Evolutionary conservation across 2,329 filamentous ascomycete species (phyloP).

Genomic region (Hypoxylon sp.): DNA sequence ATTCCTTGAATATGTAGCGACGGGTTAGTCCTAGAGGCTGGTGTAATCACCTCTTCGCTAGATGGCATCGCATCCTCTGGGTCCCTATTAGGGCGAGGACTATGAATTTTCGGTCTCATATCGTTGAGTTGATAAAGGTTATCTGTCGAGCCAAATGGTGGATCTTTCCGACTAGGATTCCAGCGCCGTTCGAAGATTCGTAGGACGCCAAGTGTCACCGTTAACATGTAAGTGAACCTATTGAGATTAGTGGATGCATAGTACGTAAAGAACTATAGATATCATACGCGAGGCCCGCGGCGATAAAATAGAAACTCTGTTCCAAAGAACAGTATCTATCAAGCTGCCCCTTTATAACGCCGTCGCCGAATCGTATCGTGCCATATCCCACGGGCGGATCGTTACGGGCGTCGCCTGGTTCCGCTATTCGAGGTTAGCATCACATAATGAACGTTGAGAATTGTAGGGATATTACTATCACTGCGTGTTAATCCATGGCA

Average conservation of each 20-base stretch:
- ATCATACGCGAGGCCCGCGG: slow-evolving; percentile 53
- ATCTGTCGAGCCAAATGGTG: slow-evolving; percentile 46
- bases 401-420: slow-evolving; percentile 31
- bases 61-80: slow-evolving; percentile 4
- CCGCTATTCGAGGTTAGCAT: slow-evolving; percentile 25
- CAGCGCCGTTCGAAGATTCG: slow-evolving; percentile 54
- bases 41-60: slow-evolving; percentile 31
- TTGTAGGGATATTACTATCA: slow-evolving; percentile 41
- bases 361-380: slow-evolving; percentile 55
- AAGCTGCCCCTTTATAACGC: slow-evolving; percentile 41
- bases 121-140: slow-evolving; percentile 34
- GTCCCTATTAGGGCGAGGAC: slow-evolving; percentile 17
- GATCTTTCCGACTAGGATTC: slow-evolving; percentile 47
- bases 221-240: slow-evolving; percentile 53
- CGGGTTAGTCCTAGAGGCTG: slow-evolving; percentile 16
- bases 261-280: neutral
- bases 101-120: slow-evolving; percentile 23
- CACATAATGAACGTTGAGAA: neutral
- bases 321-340: slow-evolving; percentile 51
- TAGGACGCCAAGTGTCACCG: slow-evolving; percentile 51
- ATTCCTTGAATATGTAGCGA: slow-evolving; percentile 26
- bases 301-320: slow-evolving; percentile 54
- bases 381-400: slow-evolving; percentile 46
- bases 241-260: slow-evolving; percentile 23
- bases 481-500: slow-evolving; percentile 54